A percentile compares a stretch with the other conserved stretches of the same genome.
These are phyloP conservation scores for Phytophthora tubulina DNA, from an alignment of 352 stramenopile genomes.

Conservation along the genomic window DNA sequence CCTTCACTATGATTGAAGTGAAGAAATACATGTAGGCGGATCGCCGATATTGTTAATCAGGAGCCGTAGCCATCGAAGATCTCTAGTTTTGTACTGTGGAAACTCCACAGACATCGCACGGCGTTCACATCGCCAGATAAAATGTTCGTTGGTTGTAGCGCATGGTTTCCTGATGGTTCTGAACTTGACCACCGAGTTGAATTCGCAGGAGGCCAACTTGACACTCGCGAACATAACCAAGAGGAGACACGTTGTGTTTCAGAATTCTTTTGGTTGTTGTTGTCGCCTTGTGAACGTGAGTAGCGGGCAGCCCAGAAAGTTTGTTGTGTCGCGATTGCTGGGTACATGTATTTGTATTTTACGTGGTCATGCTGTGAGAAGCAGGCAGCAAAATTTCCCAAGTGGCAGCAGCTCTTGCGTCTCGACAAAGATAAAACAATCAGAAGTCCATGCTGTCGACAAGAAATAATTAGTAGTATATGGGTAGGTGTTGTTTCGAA, in stretches of 20 bases:
- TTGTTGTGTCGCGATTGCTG: neutral
- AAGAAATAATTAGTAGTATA: neutral
- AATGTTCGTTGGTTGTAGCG: conserved; percentile 2
- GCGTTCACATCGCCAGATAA: conserved; percentile 7
- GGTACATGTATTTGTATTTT: neutral
- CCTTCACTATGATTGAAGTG: conserved; percentile 26
- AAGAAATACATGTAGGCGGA: neutral
- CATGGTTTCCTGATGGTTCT: neutral
- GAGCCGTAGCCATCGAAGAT: neutral
- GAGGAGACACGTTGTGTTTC: neutral
- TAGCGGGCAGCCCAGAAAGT: neutral
- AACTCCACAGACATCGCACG: neutral
- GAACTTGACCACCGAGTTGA: neutral
- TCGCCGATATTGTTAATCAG: conserved; percentile 3
- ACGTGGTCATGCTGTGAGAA: neutral
- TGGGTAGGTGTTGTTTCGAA: no score
- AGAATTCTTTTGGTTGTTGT: neutral
- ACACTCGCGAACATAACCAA: conserved; percentile 5
- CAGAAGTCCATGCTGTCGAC: neutral
- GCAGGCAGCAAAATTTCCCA: neutral
- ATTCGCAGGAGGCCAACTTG: conserved; percentile 4
- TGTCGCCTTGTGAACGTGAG: neutral
- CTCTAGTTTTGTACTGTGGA: neutral
- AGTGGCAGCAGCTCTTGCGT: neutral
- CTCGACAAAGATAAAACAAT: neutral